phyloP scores from a whole-genome alignment of 2,329 filamentous ascomycete species.

The Macrophomina tecta region DNA sequence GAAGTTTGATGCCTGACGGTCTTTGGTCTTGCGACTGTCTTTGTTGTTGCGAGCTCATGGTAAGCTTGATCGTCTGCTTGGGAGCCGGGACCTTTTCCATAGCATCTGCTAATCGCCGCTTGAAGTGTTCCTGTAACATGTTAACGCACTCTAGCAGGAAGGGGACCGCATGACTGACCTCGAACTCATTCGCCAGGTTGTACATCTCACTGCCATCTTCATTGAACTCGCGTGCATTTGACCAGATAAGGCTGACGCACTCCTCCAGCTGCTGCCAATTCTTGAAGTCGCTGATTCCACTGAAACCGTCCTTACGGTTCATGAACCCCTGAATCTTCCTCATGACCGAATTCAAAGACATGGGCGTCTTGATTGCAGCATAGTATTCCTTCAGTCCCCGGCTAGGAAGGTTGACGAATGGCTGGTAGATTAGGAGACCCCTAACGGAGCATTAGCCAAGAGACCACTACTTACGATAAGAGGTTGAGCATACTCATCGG shows the following conservation, averaged over 20 bases:
- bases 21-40: constrained; percentile 44
- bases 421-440: constrained; percentile 72
- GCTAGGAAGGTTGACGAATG: constrained; percentile 79
- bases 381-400: constrained; percentile 85
- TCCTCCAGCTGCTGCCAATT: constrained; percentile 83
- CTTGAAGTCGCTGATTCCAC: constrained; percentile 72
- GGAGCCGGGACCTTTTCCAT: constrained; percentile 76
- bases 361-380: constrained; percentile 77
- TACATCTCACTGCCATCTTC: constrained; percentile 90
- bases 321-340: constrained; percentile 77
- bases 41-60: constrained; percentile 52
- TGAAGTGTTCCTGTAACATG: constrained; percentile 67
- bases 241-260: constrained; percentile 81
- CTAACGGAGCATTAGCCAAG: constrained; percentile 37
- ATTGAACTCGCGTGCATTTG: constrained; percentile 87
- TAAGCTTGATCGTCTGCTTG: constrained; percentile 81
- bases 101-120: constrained; percentile 71
- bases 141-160: not conserved
- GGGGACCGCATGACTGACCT: constrained; percentile 61
- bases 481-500: constrained; percentile 30
- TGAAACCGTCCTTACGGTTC: constrained; percentile 65
- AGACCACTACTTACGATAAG: not conserved
- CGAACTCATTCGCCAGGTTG: constrained; percentile 75
- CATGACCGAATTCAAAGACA: constrained; percentile 78
- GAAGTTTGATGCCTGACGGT: constrained; percentile 65